Percentiles rank a stretch among this genome's conserved stretches.
Conservation (phyloP, 2,329 filamentous ascomycete species). For the Chaetomium globosum region DNA sequence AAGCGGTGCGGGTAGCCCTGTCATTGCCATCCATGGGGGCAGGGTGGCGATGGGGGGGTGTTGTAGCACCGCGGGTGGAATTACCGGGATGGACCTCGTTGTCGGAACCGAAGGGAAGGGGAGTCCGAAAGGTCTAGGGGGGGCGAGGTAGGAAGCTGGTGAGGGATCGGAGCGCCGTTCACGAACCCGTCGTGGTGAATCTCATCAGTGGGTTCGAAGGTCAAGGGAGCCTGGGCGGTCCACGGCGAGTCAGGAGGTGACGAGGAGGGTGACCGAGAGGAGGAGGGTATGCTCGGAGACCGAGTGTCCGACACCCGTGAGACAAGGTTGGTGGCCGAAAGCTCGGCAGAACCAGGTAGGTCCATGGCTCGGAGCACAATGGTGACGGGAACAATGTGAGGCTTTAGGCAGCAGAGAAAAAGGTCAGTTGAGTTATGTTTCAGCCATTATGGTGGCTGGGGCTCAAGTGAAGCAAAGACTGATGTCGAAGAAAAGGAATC, state of each 20-base stretch:
- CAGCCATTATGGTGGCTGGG: not conserved
- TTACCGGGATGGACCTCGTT: not conserved
- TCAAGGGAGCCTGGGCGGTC: not conserved
- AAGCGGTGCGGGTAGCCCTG: conserved; percentile 4
- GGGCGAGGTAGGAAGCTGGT: not conserved
- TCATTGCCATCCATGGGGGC: too few species aligned
- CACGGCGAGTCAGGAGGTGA: not conserved
- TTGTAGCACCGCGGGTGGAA: not conserved
- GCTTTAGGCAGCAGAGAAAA: not conserved
- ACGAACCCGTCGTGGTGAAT: not conserved
- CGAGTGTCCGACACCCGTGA: not conserved
- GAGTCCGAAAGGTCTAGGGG: not conserved
- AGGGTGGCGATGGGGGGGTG: not conserved
- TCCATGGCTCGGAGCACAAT: not conserved
- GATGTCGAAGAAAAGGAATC: not conserved
- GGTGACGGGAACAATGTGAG: not conserved
- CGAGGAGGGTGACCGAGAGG: not conserved
- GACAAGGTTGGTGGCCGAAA: not conserved
- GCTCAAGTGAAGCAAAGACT: not conserved
- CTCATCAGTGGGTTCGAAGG: not conserved
- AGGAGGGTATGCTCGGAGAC: too few species aligned
- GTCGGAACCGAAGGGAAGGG: not conserved
- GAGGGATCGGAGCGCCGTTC: not conserved
- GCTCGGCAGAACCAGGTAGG: not conserved
- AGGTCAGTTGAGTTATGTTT: not conserved